These are phyloP conservation scores for Blastobotrys aristatus DNA, from an alignment of 1,139 yeast species.

Conservation along the genomic window DNA sequence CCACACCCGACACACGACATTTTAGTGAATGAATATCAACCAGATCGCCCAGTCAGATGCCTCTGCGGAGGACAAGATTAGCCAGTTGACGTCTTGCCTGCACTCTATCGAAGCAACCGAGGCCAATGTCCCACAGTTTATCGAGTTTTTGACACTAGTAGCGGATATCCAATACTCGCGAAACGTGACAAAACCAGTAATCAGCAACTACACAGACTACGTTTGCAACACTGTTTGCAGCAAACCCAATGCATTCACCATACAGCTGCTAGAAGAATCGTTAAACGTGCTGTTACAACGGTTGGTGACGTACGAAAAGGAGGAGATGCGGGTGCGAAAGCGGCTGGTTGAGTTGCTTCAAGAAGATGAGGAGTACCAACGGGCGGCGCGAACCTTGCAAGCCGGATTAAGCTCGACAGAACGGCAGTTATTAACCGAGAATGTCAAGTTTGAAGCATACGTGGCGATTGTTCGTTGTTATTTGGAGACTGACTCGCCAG, in stretches of 20 bases:
- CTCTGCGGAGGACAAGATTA: constrained; percentile 7
- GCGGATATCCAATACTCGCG: constrained; percentile 16
- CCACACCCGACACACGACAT: background rate
- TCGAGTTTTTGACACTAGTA: constrained; percentile 11
- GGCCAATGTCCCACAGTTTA: constrained; percentile 4
- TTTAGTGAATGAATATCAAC: constrained; percentile 5
- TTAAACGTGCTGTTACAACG: constrained; percentile 20
- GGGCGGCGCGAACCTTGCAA: constrained; percentile 31
- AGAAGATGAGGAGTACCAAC: constrained; percentile 22
- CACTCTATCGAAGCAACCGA: constrained; percentile 1
- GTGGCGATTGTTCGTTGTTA: constrained; percentile 32
- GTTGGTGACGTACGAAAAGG: constrained; percentile 29
- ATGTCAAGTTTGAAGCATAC: constrained; percentile 27
- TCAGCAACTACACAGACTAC: constrained; percentile 13
- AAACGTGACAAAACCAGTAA: constrained; percentile 16
- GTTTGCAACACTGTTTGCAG: constrained; percentile 5
- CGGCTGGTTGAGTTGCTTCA: constrained; percentile 30
- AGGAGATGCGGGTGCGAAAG: constrained; percentile 27
- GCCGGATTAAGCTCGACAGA: constrained; percentile 27
- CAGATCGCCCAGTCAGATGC: constrained; percentile 8
- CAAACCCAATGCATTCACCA: constrained; percentile 4
- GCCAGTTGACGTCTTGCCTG: constrained; percentile 3
- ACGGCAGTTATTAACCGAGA: constrained; percentile 25
- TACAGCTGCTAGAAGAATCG: constrained; percentile 1
- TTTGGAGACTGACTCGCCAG: constrained; percentile 33